Percentiles rank a stretch among this genome's conserved stretches.
phyloP scores from a whole-genome alignment of 306 rosid genomes.

The Citrullus colocynthis region DNA sequence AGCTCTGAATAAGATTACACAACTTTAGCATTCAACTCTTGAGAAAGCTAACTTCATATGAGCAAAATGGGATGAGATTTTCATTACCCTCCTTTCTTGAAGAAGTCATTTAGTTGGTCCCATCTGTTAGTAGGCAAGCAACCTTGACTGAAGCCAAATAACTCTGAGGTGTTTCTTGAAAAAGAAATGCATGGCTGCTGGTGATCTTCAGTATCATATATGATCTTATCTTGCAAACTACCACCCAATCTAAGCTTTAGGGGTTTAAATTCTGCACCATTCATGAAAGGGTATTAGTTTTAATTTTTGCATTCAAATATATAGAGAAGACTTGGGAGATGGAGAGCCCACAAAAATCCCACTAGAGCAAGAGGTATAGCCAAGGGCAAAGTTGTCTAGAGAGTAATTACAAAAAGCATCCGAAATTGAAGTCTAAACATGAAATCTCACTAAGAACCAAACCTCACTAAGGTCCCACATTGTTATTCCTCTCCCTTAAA shows the following conservation, averaged over 20 bases:
- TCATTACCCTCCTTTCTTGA: constrained; percentile 65
- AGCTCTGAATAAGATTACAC: constrained; percentile 43
- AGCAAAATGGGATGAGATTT: not conserved
- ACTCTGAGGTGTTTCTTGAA: constrained; percentile 19
- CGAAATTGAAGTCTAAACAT: no score
- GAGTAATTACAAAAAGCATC: no score
- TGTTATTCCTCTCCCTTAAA: no score
- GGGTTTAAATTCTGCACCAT: constrained; percentile 79
- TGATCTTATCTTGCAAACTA: constrained; percentile 68
- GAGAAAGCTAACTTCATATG: not conserved
- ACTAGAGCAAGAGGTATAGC: no score
- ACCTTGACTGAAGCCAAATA: constrained; percentile 66
- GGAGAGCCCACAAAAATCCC: no score
- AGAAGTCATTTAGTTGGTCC: constrained; percentile 81
- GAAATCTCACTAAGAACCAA: no score
- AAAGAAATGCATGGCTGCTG: constrained; percentile 44
- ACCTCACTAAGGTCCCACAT: no score
- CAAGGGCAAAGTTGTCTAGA: no score
- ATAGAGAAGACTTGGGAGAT: not conserved
- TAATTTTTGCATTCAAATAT: not conserved
- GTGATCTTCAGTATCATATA: constrained; percentile 50
- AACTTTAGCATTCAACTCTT: not conserved
- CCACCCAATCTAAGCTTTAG: constrained; percentile 88
- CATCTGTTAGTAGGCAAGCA: constrained; percentile 78
- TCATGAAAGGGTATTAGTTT: not conserved